Conservation (phyloP, 176 grass and related monocot species). For the Aegilops sharonensis region DNA sequence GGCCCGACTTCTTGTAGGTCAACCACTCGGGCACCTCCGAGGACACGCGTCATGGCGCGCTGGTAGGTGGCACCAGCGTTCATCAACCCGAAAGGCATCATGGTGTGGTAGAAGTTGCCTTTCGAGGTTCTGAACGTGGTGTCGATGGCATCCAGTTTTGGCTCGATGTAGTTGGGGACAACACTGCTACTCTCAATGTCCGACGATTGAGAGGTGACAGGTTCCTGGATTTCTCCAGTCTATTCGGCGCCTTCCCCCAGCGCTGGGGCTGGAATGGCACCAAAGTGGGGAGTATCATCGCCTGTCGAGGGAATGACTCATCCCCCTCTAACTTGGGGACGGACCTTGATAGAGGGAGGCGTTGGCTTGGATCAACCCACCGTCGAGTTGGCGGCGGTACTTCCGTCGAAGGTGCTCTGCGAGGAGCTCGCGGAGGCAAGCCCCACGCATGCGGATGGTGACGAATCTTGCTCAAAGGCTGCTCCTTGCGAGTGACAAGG, state of each 20-base stretch:
- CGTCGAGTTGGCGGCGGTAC: accelerated
- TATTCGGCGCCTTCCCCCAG: background rate
- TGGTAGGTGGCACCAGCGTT: no score
- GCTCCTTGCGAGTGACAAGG: no score
- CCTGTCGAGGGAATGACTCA: background rate
- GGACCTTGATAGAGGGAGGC: background rate
- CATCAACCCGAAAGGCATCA: no score
- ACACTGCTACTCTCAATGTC: no score
- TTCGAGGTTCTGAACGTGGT: no score
- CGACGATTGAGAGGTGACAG: background rate
- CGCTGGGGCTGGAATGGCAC: no score
- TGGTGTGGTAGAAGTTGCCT: no score
- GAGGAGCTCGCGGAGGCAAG: background rate
- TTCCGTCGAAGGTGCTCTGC: background rate
- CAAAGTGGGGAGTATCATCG: background rate
- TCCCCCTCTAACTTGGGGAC: background rate
- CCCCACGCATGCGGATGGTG: accelerated
- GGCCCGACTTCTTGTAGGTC: no score
- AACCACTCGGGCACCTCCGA: no score
- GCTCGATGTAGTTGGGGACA: no score
- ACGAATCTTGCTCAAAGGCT: background rate
- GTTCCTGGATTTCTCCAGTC: background rate
- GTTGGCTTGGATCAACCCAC: background rate
- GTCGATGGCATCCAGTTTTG: no score
- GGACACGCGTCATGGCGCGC: no score